phyloP scores from a whole-genome alignment of 2,329 filamentous ascomycete species.

The Fusarium brachygibbosum region DNA sequence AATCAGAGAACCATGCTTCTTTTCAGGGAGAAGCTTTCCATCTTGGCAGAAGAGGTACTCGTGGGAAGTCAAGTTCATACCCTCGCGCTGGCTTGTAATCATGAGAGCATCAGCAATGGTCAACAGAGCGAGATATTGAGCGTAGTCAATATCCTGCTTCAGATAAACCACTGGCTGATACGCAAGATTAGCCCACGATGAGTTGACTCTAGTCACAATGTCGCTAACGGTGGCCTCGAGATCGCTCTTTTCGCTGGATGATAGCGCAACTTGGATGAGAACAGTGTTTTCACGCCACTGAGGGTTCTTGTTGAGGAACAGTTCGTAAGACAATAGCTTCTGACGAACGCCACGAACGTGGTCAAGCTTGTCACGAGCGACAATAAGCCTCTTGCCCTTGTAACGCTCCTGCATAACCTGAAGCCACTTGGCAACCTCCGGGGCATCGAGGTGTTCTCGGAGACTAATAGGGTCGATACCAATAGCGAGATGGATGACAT shows the following conservation, averaged over 20 bases:
- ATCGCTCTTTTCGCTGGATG: slow-evolving; percentile 88
- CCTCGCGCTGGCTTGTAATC: slow-evolving; percentile 94
- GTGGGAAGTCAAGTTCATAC: slow-evolving; percentile 96
- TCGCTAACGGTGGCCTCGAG: slow-evolving; percentile 90
- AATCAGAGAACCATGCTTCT: slow-evolving; percentile 90
- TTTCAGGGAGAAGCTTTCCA: slow-evolving; percentile 74
- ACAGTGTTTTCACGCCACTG: slow-evolving; percentile 91
- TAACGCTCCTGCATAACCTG: slow-evolving; percentile 85
- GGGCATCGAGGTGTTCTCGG: slow-evolving; percentile 75
- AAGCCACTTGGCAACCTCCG: slow-evolving; percentile 83
- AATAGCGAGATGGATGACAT: slow-evolving; percentile 87
- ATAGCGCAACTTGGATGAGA: slow-evolving; percentile 93
- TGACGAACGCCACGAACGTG: slow-evolving; percentile 92
- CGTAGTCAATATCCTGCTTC: slow-evolving; percentile 93
- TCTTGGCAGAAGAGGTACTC: slow-evolving; percentile 96
- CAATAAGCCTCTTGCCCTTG: slow-evolving; percentile 88
- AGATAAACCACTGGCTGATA: slow-evolving; percentile 95
- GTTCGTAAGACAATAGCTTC: slow-evolving; percentile 90
- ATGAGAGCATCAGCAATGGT: slow-evolving; percentile 92
- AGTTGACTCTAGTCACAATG: slow-evolving; percentile 95
- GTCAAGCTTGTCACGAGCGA: slow-evolving; percentile 94
- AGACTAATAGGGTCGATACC: slow-evolving; percentile 89
- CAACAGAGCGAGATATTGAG: slow-evolving; percentile 91
- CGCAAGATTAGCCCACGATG: slow-evolving; percentile 87
- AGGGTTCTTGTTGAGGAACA: slow-evolving; percentile 94